These are phyloP conservation scores for Panicum hallii DNA, from an alignment of 202 grass and related monocot genomes.

Conservation along the genomic window DNA sequence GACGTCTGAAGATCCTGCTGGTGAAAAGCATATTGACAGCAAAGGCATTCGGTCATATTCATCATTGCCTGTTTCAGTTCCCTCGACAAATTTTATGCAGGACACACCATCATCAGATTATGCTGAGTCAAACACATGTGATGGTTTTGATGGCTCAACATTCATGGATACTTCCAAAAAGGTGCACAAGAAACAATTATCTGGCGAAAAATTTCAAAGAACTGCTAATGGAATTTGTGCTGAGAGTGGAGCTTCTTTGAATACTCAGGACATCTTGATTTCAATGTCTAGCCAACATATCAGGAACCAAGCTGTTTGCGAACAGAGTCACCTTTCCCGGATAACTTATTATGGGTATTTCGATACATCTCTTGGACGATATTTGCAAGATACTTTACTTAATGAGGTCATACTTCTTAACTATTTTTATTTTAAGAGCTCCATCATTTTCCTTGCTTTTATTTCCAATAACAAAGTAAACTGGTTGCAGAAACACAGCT, in stretches of 20 bases:
- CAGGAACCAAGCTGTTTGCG: slow-evolving; percentile 77
- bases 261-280: slow-evolving; percentile 75
- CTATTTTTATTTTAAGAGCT: slow-evolving; percentile 41
- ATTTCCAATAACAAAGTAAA: slow-evolving; percentile 38
- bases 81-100: slow-evolving; percentile 7
- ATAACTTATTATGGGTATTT: slow-evolving; percentile 95
- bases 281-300: slow-evolving; percentile 80
- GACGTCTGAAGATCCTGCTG: slow-evolving; percentile 24
- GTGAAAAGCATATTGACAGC: slow-evolving; percentile 6
- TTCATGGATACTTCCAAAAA: slow-evolving; percentile 16
- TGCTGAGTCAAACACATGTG: slow-evolving; percentile 30
- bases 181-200: slow-evolving; percentile 23
- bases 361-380: slow-evolving; percentile 80
- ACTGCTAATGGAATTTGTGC: slow-evolving; percentile 33
- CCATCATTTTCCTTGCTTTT: slow-evolving; percentile 26
- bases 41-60: slow-evolving; percentile 27
- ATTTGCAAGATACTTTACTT: slow-evolving; percentile 80
- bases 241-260: slow-evolving; percentile 55
- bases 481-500: slow-evolving; percentile 73
- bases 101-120: slow-evolving; percentile 31
- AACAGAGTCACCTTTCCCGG: slow-evolving; percentile 84
- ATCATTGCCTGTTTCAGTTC: slow-evolving; percentile 33
- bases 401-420: slow-evolving; percentile 70
- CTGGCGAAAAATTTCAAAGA: slow-evolving; percentile 34
- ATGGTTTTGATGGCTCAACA: slow-evolving; percentile 35